These are phyloP conservation scores for Pseudozyma pruni DNA, from an alignment of 1,284 basidiomycete species.

Conservation along the genomic window DNA sequence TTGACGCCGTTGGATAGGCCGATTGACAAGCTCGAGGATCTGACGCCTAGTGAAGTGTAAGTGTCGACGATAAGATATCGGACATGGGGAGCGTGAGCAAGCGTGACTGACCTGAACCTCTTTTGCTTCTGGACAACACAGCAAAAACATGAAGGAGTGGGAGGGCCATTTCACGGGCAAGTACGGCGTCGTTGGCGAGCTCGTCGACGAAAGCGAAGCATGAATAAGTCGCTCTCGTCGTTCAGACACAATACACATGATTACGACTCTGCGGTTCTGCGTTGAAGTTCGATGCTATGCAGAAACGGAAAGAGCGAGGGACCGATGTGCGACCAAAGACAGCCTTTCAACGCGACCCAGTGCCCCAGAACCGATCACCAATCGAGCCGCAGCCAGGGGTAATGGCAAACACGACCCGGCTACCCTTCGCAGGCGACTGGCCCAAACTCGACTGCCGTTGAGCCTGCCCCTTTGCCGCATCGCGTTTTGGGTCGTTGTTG, in stretches of 20 bases:
- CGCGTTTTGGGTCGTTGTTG: not conserved
- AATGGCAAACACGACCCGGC: slow-evolving; percentile 62
- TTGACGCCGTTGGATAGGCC: slow-evolving; percentile 86
- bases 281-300: not conserved
- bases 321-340: too few species aligned
- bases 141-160: slow-evolving; percentile 63
- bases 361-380: slow-evolving; percentile 65
- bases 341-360: slow-evolving; percentile 23
- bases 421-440: slow-evolving; percentile 20
- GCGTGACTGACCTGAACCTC: not conserved
- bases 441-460: slow-evolving; percentile 14
- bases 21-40: slow-evolving; percentile 82
- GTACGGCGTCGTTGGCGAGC: slow-evolving; percentile 63
- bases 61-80: slow-evolving; percentile 56
- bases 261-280: too few species aligned
- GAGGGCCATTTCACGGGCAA: slow-evolving; percentile 61
- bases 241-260: not conserved
- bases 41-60: slow-evolving; percentile 83
- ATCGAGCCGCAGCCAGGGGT: slow-evolving; percentile 62
- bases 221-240: not conserved
- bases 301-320: not conserved
- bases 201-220: slow-evolving; percentile 57
- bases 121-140: not conserved
- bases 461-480: not conserved
- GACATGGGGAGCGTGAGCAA: not conserved